Percentiles rank a stretch among this genome's conserved stretches.
Evolutionary conservation across 2,329 filamentous ascomycete species (phyloP).

Genomic region (Thelonectria rubi): DNA sequence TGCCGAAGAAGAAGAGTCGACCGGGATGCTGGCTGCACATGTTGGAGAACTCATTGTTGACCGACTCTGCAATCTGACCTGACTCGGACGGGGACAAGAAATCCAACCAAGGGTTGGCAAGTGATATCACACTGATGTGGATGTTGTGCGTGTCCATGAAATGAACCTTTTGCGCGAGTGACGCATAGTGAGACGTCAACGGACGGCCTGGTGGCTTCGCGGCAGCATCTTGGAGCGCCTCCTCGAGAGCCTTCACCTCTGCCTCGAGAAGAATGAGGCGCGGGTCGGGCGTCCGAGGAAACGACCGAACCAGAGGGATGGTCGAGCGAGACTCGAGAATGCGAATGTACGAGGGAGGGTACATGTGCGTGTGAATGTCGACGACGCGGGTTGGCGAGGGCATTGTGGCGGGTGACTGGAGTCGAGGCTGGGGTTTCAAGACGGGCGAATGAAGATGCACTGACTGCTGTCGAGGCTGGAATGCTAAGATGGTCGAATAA

Average conservation of each 20-base stretch:
- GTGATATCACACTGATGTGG: slow-evolving; percentile 82
- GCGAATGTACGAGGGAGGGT: slow-evolving; percentile 69
- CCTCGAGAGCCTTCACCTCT: slow-evolving; percentile 57
- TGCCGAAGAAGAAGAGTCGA: slow-evolving; percentile 83
- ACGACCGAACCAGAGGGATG: slow-evolving; percentile 77
- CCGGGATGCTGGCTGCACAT: slow-evolving; percentile 74
- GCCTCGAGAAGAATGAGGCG: slow-evolving; percentile 72
- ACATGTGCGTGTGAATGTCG: slow-evolving; percentile 77
- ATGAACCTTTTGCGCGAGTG: slow-evolving; percentile 78
- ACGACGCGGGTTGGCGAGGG: slow-evolving; percentile 57
- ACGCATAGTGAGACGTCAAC: slow-evolving; percentile 84
- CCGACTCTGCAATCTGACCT: slow-evolving; percentile 66
- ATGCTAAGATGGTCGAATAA: background rate
- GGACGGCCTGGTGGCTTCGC: slow-evolving; percentile 77
- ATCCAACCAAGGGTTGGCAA: slow-evolving; percentile 95
- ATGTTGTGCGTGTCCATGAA: slow-evolving; percentile 91
- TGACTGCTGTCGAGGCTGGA: slow-evolving; percentile 1
- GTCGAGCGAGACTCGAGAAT: slow-evolving; percentile 66
- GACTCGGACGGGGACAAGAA: slow-evolving; percentile 74
- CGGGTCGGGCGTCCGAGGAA: slow-evolving; percentile 63
- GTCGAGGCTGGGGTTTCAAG: background rate
- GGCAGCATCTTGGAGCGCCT: slow-evolving; percentile 61
- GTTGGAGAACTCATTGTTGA: slow-evolving; percentile 81
- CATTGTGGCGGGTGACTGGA: background rate
- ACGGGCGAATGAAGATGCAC: background rate